Percentiles rank a stretch among this genome's conserved stretches.
These are phyloP conservation scores for Platanthera zijinensis DNA, from an alignment of 106 monocot species.

Conservation along the genomic window DNA sequence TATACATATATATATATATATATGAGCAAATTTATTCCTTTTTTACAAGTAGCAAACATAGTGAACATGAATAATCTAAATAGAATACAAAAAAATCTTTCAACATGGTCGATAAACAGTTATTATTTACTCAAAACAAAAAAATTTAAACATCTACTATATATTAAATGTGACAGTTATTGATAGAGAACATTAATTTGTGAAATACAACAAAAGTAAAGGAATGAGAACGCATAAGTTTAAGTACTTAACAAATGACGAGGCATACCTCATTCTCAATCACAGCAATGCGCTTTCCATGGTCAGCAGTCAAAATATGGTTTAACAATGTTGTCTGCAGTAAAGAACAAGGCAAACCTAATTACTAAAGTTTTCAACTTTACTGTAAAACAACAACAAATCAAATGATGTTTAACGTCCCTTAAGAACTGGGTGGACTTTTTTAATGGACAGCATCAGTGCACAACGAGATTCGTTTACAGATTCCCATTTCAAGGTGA, in stretches of 20 bases:
- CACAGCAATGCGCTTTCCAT: slow-evolving; percentile 93
- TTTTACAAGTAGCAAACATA: neutral
- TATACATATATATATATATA: no score
- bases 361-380: neutral
- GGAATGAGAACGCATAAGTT: neutral
- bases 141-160: neutral
- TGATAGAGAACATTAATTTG: neutral
- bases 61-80: neutral
- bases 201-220: neutral
- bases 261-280: slow-evolving; percentile 88
- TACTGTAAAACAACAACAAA: neutral
- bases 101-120: neutral
- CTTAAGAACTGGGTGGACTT: neutral
- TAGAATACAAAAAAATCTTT: neutral
- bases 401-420: neutral
- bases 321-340: slow-evolving; percentile 89
- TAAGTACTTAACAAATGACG: neutral
- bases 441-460: neutral
- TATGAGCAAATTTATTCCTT: neutral
- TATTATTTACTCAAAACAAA: neutral
- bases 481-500: neutral
- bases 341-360: neutral
- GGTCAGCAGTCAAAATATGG: slow-evolving; percentile 94
- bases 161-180: neutral
- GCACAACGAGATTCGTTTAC: neutral